Evolutionary conservation across 2,329 filamentous ascomycete species (phyloP), one percentile per base, ranked within the genome.

Genomic region (Fusarium anthophilum): DNA sequence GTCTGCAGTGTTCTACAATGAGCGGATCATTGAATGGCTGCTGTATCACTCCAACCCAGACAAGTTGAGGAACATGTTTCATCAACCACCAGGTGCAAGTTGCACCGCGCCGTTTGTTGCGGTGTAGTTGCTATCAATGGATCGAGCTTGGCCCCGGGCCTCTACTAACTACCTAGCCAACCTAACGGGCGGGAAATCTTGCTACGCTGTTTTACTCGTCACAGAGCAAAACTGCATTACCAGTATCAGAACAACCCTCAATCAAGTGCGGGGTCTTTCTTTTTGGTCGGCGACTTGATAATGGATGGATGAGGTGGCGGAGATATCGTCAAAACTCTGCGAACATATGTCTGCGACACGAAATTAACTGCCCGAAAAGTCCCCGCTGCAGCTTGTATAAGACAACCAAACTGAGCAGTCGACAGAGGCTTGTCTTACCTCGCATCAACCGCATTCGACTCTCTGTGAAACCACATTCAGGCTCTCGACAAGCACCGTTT

Each of bases 361-460:
- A 62, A 45, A 51, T 64, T 63, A 77, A 70, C 65, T 78, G 54
- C 68, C 79, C 79, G 80, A 82, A 74, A 82, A 80, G 78, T 82
- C 76, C 77, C 81, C 81, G 80, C 67, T 56, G 45, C 43, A 20
- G 63, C 53, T 51, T 63, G 53, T 77, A 77, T 77, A 78, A 72
- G 59, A 60, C 48, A 47, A 24, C 35, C 22, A 20, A 51, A 32
- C 47, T 53, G 60, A 24, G 39, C 35, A 51, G 54, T 32, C 45
- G 18, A 53, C 44, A 43, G 51, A 57, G 45, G 48, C 47, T 51
- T 67, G 69, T 70, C 50, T 37, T 37, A 57, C 57, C 41, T n/a
- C 20, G 28, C 22, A 69, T 22, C 38, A 55, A 54, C 61, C 50
- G 24, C 48, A 58, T 60, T 57, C 47, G 38, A 67, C 47, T 39